phyloP scores from a whole-genome alignment of 805 yeast species.

The Candida patagonica region DNA sequence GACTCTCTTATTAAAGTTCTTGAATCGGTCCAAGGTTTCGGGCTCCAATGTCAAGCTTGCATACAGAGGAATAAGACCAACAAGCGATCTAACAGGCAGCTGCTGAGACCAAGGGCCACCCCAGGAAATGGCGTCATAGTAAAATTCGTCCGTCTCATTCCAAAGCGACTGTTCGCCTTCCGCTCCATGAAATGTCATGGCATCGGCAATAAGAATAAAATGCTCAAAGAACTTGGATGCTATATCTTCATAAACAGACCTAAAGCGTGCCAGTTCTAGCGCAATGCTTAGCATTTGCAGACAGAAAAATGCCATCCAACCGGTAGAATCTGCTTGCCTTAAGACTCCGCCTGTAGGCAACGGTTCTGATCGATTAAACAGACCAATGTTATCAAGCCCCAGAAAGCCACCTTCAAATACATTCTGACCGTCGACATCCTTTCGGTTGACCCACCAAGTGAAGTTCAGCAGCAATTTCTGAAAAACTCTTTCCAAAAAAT shows the following conservation, averaged over 20 bases:
- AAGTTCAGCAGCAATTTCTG: slow-evolving; percentile 82
- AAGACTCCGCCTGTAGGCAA: slow-evolving; percentile 84
- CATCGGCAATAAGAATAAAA: slow-evolving; percentile 83
- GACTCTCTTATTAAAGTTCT: slow-evolving; percentile 71
- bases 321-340: slow-evolving; percentile 93
- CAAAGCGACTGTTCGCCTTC: slow-evolving; percentile 54
- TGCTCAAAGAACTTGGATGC: slow-evolving; percentile 94
- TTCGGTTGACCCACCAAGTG: slow-evolving; percentile 97
- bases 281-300: slow-evolving; percentile 90
- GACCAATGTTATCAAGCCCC: slow-evolving; percentile 87
- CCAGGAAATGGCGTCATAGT: slow-evolving; percentile 84
- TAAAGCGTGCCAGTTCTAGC: slow-evolving; percentile 74
- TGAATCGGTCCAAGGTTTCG: slow-evolving; percentile 64
- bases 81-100: slow-evolving; percentile 79
- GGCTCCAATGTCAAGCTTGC: slow-evolving; percentile 87
- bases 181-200: slow-evolving; percentile 62
- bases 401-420: slow-evolving; percentile 91
- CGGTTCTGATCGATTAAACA: slow-evolving; percentile 87
- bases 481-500: slow-evolving; percentile 83
- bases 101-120: slow-evolving; percentile 56
- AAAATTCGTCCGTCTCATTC: slow-evolving; percentile 84
- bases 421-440: slow-evolving; percentile 77
- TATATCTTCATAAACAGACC: slow-evolving; percentile 83
- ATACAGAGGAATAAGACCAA: slow-evolving; percentile 84
- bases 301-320: slow-evolving; percentile 94